Base-by-base conservation (phyloP, 257 asterid genomes). In the Thymus quinquecostatus region DNA sequence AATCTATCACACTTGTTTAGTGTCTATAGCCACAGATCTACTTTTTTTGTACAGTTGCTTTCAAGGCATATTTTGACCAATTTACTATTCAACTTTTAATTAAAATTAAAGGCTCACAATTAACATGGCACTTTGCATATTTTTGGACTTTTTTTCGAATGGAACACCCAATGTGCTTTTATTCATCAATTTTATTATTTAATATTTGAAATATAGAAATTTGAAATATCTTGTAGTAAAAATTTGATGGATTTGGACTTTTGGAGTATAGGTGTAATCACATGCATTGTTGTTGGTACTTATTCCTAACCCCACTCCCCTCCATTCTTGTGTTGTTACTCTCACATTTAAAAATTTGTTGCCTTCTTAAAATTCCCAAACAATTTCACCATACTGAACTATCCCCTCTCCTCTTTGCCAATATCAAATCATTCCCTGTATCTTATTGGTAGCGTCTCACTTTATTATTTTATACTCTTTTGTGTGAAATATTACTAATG, bases 161-260 rank as follows among this genome's bases (percentile, higher is more conserved):
- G 14, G 27, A 48, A 48, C 21, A 48, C 11, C 53, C 27, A 12
- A 47, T 10, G 51, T 13, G 28, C 27, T 13, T 13, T 21, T 21
- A 21, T 21, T 21, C 21, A 21, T 21, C 21, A 21, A 21, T 21
- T 21, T 21, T 21, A 21, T 21, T 69, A 71, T 76, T 53, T 71
- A 65, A 8, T n/a, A 21, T 68, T 72, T 69, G 76, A 68, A 68
- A 61, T 44, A 66, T 62, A 66, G 76, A 68, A 68, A 61, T 44
- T 72, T 62, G 70, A 71, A 58, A 58, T 32, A 32, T 58, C 8
- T 60, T 48, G 60, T 51, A 8, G 21, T 21, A 61, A 49, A 64
- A 59, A 1, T 66, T 44, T 65, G 78, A 62, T 28, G 36, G 58
- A 40, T 45, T 33, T 56, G 8, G 41, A 38, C n/a, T 8, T 21